phyloP scores from a whole-genome alignment of 2,329 filamentous ascomycete genomes.

The Nemania sp. region DNA sequence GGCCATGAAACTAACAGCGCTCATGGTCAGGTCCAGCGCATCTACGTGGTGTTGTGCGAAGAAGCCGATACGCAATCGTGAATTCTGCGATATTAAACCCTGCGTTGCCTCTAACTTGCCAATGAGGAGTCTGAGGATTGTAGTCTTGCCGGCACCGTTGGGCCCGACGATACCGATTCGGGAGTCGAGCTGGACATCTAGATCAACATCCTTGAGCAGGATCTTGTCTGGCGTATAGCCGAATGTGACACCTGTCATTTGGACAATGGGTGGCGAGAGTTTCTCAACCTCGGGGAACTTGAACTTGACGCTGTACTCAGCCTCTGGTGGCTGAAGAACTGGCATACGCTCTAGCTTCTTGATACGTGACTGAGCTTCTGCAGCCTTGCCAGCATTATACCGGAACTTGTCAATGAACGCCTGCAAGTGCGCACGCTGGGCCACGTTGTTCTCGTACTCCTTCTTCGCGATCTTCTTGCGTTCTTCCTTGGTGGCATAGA shows the following conservation, averaged over 20 bases:
- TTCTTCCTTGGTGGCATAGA: slow-evolving; percentile 97
- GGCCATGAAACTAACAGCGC: slow-evolving; percentile 94
- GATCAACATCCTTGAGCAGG: slow-evolving; percentile 82
- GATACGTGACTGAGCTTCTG: slow-evolving; percentile 96
- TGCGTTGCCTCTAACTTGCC: slow-evolving; percentile 75
- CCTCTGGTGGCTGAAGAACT: slow-evolving; percentile 83
- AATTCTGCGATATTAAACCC: slow-evolving; percentile 85
- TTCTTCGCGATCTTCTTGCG: slow-evolving; percentile 93
- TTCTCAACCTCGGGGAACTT: slow-evolving; percentile 98
- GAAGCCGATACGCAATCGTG: slow-evolving; percentile 88
- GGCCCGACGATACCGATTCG: slow-evolving; percentile 99
- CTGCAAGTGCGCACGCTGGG: slow-evolving; percentile 87
- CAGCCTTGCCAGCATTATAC: slow-evolving; percentile 98
- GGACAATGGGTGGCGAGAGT: slow-evolving; percentile 93
- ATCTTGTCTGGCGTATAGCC: slow-evolving; percentile 81
- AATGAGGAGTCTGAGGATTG: slow-evolving; percentile 95
- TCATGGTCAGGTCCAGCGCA: slow-evolving; percentile 84
- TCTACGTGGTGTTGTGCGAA: slow-evolving; percentile 99
- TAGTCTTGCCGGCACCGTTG: slow-evolving; percentile 98
- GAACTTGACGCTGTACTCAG: slow-evolving; percentile 95
- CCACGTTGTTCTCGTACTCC: slow-evolving; percentile 99
- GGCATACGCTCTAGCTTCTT: slow-evolving; percentile 99
- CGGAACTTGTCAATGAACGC: slow-evolving; percentile 99
- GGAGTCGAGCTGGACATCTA: slow-evolving; percentile 96
- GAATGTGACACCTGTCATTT: slow-evolving; percentile 92